A percentile compares a stretch with the other conserved stretches of the same genome.
Conservation (phyloP, 1,139 yeast species). For the Geotrichum siamense region DNA sequence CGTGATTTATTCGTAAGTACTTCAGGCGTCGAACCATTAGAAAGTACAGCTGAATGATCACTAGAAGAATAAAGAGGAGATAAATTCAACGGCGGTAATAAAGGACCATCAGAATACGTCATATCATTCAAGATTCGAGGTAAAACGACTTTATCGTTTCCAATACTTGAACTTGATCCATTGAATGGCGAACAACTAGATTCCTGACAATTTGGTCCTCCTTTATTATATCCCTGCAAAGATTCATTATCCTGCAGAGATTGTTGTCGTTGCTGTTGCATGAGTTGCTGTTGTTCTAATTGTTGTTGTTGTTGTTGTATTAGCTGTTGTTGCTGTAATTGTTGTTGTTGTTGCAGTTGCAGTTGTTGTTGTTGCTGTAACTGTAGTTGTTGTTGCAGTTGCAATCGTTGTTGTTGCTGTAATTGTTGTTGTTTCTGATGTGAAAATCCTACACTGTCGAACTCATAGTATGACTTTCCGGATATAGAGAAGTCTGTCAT, state of each 20-base stretch:
- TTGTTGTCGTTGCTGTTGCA: not conserved
- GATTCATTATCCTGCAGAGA: no score
- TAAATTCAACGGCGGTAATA: constrained; percentile 11
- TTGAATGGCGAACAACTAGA: no score
- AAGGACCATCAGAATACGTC: constrained; percentile 1
- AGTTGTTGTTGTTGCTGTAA: not conserved
- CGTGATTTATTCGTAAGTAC: no score
- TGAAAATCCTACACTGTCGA: not conserved
- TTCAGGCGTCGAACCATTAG: no score
- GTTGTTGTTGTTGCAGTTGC: not conserved
- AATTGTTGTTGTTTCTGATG: not conserved
- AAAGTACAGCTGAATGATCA: no score
- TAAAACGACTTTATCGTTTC: not conserved
- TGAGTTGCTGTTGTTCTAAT: not conserved
- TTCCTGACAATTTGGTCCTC: no score
- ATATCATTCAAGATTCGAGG: constrained; percentile 3
- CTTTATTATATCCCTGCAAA: no score
- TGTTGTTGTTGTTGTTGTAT: not conserved
- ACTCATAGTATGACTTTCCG: not conserved
- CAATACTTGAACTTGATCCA: not conserved
- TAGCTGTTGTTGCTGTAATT: not conserved
- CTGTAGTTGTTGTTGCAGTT: not conserved
- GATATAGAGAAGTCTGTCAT: not conserved
- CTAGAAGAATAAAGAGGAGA: not conserved
- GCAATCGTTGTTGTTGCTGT: not conserved